These are phyloP conservation scores for Spencermartinsiella europaea DNA, from an alignment of 805 yeast genomes.

Conservation along the genomic window DNA sequence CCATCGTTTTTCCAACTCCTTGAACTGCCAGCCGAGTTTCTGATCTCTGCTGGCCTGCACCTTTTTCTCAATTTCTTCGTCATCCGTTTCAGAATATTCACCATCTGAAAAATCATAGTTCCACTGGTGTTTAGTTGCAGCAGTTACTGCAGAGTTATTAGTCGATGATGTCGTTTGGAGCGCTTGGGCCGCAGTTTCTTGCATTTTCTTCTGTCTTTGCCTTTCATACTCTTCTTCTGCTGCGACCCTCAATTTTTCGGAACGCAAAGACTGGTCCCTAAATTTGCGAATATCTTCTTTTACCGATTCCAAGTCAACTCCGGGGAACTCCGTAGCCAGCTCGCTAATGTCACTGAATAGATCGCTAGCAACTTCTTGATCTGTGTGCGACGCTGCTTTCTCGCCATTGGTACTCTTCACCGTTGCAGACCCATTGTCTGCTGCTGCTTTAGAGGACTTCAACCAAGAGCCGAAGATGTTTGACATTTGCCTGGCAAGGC, in stretches of 20 bases:
- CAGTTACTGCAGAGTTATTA: slow-evolving; percentile 1
- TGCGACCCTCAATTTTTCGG: slow-evolving; percentile 13
- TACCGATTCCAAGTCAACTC: slow-evolving; percentile 8
- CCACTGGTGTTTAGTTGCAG: neutral
- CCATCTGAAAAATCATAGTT: slow-evolving; percentile 6
- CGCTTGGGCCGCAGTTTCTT: slow-evolving; percentile 8
- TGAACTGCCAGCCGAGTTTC: slow-evolving; percentile 10
- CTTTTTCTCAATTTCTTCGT: slow-evolving; percentile 6
- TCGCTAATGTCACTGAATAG: slow-evolving; percentile 2
- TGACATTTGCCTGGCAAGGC: neutral
- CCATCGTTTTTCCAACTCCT: slow-evolving; percentile 34
- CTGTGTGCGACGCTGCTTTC: neutral
- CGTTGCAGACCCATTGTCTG: neutral
- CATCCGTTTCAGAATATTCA: slow-evolving; percentile 13
- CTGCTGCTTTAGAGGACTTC: neutral
- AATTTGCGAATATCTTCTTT: slow-evolving; percentile 20
- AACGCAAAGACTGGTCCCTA: slow-evolving; percentile 17
- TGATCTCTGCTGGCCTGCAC: slow-evolving; percentile 10
- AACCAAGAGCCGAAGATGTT: neutral
- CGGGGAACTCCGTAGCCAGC: slow-evolving; percentile 10
- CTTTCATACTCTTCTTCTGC: slow-evolving; percentile 16
- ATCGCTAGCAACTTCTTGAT: slow-evolving; percentile 1
- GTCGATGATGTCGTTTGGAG: slow-evolving; percentile 5
- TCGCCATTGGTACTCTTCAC: slow-evolving; percentile 1
- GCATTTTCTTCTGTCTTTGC: slow-evolving; percentile 12